A percentile compares a stretch with the other conserved stretches of the same genome.
Conservation (phyloP, 2,329 filamentous ascomycete species). For the Cordyceps cicadae region DNA sequence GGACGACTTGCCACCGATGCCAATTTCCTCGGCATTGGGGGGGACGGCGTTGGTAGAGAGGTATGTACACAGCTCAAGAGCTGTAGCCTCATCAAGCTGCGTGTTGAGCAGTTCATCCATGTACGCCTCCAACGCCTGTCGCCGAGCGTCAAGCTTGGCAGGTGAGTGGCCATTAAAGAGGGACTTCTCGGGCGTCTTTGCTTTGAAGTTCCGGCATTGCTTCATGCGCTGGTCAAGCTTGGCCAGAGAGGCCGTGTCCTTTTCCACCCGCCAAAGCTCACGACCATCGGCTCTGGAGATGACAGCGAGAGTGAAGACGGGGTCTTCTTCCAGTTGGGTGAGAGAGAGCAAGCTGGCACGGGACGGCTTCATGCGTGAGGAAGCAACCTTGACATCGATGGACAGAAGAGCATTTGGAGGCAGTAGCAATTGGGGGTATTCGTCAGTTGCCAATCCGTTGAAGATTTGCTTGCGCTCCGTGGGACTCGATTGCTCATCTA, state of each 20-base stretch:
- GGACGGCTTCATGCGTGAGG: constrained; percentile 89
- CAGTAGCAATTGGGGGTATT: constrained; percentile 77
- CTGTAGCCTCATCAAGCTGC: constrained; percentile 66
- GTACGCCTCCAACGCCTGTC: constrained; percentile 73
- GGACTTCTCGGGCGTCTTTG: constrained; percentile 71
- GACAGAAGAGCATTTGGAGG: constrained; percentile 83
- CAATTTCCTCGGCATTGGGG: constrained; percentile 51
- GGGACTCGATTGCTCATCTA: constrained; percentile 27
- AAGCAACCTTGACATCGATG: constrained; percentile 79
- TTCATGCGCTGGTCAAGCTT: constrained; percentile 76
- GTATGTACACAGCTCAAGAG: constrained; percentile 78
- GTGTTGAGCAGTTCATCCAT: constrained; percentile 80
- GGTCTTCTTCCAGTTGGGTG: constrained; percentile 78
- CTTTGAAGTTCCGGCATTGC: constrained; percentile 61
- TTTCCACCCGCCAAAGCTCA: constrained; percentile 92
- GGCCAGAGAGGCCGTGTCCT: constrained; percentile 74
- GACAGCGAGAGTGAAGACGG: constrained; percentile 85
- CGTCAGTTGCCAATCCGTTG: constrained; percentile 71
- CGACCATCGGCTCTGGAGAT: constrained; percentile 65
- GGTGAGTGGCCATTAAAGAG: constrained; percentile 90
- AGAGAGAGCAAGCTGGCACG: constrained; percentile 74
- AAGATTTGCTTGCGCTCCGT: constrained; percentile 51
- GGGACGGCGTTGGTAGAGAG: constrained; percentile 61
- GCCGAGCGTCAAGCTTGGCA: constrained; percentile 82
- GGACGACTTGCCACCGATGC: constrained; percentile 18